These are phyloP conservation scores for Marsdenia floribunda DNA, from an alignment of 257 asterid species.

Conservation along the genomic window DNA sequence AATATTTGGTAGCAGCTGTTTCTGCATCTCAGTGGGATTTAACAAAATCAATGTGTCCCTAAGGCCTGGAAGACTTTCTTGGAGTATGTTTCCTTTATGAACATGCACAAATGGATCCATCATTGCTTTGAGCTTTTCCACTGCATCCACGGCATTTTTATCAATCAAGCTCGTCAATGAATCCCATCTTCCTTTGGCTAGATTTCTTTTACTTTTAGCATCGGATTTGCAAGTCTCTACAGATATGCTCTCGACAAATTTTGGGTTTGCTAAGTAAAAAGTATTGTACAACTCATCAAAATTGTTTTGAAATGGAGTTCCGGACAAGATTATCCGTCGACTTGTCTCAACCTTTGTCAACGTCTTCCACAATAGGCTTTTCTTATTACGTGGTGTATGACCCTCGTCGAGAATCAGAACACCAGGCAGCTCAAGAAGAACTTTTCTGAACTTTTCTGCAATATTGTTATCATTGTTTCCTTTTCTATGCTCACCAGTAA, in stretches of 20 bases:
- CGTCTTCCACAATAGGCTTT: slow-evolving; percentile 52
- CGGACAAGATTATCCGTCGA: slow-evolving; percentile 36
- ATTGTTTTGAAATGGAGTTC: not conserved
- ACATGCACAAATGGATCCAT: not conserved
- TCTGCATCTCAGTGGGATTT: not conserved
- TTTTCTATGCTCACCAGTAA: slow-evolving; percentile 30
- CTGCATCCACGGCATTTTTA: not conserved
- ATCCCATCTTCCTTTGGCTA: not conserved
- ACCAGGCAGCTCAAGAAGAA: slow-evolving; percentile 43
- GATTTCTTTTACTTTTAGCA: not conserved
- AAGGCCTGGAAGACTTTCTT: not conserved
- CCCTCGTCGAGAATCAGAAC: slow-evolving; percentile 56
- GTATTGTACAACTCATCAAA: slow-evolving; percentile 59
- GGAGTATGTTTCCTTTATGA: not conserved
- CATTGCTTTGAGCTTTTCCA: not conserved
- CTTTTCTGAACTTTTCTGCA: slow-evolving; percentile 24
- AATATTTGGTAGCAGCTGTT: not conserved
- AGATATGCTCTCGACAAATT: slow-evolving; percentile 22
- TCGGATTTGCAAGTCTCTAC: not conserved
- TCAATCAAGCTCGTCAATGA: not conserved
- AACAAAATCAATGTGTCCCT: not conserved
- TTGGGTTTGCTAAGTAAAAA: slow-evolving; percentile 50
- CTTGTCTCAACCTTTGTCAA: slow-evolving; percentile 41
- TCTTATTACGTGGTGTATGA: slow-evolving; percentile 64
- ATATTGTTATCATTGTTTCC: not conserved